phyloP scores from a whole-genome alignment of 768 basidiomycete species.

The Kwoniella mangroviensis region DNA sequence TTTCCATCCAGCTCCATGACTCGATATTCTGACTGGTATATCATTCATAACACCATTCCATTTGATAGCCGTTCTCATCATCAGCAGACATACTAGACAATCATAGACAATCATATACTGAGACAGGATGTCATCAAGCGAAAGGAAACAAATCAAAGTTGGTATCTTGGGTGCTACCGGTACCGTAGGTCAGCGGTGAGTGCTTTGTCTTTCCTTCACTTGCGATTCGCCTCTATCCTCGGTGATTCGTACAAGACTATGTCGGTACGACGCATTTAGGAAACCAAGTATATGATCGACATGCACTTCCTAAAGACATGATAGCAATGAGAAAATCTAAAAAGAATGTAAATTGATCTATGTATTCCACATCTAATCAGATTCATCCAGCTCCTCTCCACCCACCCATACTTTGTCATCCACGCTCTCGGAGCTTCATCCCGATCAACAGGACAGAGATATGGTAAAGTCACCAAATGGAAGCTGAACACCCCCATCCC shows the following conservation, averaged over 20 bases:
- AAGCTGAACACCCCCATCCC: slow-evolving; percentile 85
- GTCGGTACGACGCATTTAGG: no score
- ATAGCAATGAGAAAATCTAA: no score
- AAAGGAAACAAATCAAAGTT: slow-evolving; percentile 58
- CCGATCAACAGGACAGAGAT: slow-evolving; percentile 82
- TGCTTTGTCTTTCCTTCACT: neutral
- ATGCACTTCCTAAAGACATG: no score
- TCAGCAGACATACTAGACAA: neutral
- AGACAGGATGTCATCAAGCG: slow-evolving; percentile 29
- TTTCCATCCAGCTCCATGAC: no score
- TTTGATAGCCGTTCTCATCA: neutral
- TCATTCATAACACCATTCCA: neutral
- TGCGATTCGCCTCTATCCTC: neutral
- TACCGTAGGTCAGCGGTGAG: slow-evolving; percentile 83
- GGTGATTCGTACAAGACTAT: no score
- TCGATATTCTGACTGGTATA: no score
- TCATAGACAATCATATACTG: slow-evolving; percentile 8
- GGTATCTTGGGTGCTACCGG: slow-evolving; percentile 62
- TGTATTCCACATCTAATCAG: slow-evolving; percentile 10
- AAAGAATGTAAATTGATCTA: neutral
- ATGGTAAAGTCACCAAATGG: slow-evolving; percentile 75
- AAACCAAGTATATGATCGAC: no score
- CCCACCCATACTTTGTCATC: slow-evolving; percentile 88
- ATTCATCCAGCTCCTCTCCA: slow-evolving; percentile 83
- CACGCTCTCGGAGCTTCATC: slow-evolving; percentile 86